A percentile compares a stretch with the other conserved stretches of the same genome.
phyloP scores from a whole-genome alignment of 179 eudicot genomes.

The Nepenthes alata region DNA sequence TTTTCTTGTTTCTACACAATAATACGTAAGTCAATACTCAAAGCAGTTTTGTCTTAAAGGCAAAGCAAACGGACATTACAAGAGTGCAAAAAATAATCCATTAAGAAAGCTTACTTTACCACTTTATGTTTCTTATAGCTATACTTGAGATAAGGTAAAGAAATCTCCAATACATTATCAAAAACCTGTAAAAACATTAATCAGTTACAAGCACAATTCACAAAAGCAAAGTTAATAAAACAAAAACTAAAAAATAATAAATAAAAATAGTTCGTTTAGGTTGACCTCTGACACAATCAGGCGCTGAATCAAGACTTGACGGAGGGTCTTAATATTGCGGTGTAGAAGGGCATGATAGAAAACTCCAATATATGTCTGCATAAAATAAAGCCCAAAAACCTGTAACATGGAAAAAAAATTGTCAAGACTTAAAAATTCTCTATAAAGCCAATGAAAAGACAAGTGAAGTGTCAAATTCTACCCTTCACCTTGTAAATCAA shows the following conservation, averaged over 20 bases:
- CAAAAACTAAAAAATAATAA: too few species aligned
- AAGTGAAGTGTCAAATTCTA: neutral
- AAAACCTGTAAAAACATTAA: slow-evolving; percentile 43
- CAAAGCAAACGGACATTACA: neutral
- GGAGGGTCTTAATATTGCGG: slow-evolving; percentile 75
- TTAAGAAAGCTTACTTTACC: slow-evolving; percentile 38
- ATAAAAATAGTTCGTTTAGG: neutral
- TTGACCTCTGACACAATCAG: slow-evolving; percentile 73
- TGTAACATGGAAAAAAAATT: slow-evolving; percentile 19
- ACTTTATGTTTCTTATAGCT: slow-evolving; percentile 59
- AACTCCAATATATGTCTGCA: slow-evolving; percentile 95
- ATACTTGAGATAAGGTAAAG: slow-evolving; percentile 70
- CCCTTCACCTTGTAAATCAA: slow-evolving; percentile 74
- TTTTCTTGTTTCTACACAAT: slow-evolving; percentile 47
- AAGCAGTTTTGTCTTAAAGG: neutral
- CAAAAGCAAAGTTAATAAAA: neutral
- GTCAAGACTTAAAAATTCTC: neutral
- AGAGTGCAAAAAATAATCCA: slow-evolving; percentile 3
- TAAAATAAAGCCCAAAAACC: slow-evolving; percentile 88
- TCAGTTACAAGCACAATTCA: slow-evolving; percentile 3
- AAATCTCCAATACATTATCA: slow-evolving; percentile 67
- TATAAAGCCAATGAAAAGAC: neutral
- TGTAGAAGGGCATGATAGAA: slow-evolving; percentile 84
- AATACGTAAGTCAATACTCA: slow-evolving; percentile 5
- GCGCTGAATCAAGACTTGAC: slow-evolving; percentile 77